Conservation (phyloP, 2,329 filamentous ascomycete species). For the Claviceps sp. region DNA sequence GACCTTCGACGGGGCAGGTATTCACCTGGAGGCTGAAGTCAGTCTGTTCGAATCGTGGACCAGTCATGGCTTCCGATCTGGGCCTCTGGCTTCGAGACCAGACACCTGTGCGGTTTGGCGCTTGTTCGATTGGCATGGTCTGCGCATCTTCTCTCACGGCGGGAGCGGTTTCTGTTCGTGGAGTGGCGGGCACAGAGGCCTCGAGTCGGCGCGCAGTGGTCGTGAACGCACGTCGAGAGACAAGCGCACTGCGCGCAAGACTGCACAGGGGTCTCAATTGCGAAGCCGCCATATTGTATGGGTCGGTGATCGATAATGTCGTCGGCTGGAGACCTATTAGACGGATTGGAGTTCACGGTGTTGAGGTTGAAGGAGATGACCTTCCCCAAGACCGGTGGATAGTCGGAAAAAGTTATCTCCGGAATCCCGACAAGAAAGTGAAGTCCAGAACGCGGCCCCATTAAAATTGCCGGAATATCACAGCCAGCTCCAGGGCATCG, state of each 20-base stretch:
- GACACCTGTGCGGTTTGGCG: constrained; percentile 67
- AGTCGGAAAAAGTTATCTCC: constrained; percentile 7
- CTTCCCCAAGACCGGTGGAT: neutral
- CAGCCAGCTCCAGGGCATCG: neutral
- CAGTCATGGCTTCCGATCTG: constrained; percentile 73
- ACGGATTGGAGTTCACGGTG: neutral
- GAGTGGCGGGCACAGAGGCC: constrained; percentile 24
- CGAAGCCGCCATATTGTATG: constrained; percentile 28
- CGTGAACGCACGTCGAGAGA: constrained; percentile 33
- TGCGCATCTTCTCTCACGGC: constrained; percentile 28
- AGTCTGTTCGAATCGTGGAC: constrained; percentile 93
- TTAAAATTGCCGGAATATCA: neutral
- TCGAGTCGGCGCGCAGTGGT: constrained; percentile 35
- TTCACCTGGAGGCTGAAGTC: constrained; percentile 83
- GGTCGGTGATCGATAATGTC: neutral
- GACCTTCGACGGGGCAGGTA: neutral
- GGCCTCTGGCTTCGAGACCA: constrained; percentile 85
- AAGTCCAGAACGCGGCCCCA: neutral
- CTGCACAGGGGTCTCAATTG: constrained; percentile 32
- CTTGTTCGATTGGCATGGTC: constrained; percentile 51
- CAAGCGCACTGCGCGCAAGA: constrained; percentile 30
- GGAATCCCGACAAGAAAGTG: neutral
- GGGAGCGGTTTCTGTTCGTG: constrained; percentile 26
- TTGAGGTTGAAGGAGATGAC: neutral
- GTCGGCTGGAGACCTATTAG: neutral